phyloP scores from a whole-genome alignment of 768 basidiomycete genomes.

The Chalciporus piperatus region DNA sequence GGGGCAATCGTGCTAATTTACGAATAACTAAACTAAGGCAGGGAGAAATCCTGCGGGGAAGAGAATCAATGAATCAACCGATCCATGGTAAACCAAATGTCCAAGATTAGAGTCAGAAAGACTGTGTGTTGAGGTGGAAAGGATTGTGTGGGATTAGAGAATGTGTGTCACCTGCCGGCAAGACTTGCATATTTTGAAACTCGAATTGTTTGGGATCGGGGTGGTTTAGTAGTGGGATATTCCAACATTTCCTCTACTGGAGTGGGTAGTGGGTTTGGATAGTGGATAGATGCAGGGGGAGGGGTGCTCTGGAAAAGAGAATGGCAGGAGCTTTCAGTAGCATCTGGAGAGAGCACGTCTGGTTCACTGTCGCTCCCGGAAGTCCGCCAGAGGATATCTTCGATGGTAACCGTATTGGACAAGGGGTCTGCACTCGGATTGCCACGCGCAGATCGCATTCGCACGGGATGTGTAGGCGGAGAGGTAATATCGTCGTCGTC shows the following conservation, averaged over 20 bases:
- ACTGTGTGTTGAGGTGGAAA: not conserved
- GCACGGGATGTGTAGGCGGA: constrained; percentile 50
- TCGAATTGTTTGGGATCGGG: constrained; percentile 11
- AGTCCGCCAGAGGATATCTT: constrained; percentile 23
- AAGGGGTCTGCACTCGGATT: constrained; percentile 22
- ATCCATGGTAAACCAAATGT: not conserved
- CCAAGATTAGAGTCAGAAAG: not conserved
- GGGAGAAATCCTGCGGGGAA: not conserved
- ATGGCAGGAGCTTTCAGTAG: constrained; percentile 14
- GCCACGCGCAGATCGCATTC: constrained; percentile 34
- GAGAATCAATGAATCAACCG: constrained; percentile 4
- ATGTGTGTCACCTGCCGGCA: constrained; percentile 26
- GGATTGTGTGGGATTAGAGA: not conserved
- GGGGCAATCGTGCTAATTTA: constrained; percentile 18
- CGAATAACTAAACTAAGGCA: constrained; percentile 23
- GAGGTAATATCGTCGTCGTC: constrained; percentile 53
- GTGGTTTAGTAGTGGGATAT: constrained; percentile 13
- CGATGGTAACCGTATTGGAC: constrained; percentile 28
- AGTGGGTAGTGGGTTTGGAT: constrained; percentile 52
- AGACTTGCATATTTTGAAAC: constrained; percentile 31
- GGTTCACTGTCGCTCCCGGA: constrained; percentile 23
- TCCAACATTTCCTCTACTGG: constrained; percentile 52
- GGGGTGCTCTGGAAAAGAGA: constrained; percentile 13
- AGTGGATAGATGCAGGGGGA: constrained; percentile 8
- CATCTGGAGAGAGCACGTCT: constrained; percentile 18